Base-by-base conservation (phyloP, 257 asterid genomes). In the Ligustrum vulgare region DNA sequence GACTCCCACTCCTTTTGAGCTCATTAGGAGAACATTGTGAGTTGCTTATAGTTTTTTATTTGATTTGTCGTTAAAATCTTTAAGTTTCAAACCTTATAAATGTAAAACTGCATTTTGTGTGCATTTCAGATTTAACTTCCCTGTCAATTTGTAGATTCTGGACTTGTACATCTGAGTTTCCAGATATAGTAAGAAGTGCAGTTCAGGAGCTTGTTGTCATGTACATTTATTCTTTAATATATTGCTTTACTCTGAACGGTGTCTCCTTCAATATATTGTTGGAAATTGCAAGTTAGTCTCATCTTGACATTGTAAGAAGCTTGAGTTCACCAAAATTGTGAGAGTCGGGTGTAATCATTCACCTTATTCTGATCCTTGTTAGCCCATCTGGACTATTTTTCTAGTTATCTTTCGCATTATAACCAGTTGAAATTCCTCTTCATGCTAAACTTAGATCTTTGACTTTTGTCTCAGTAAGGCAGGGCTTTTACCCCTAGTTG, bases 401-500 rank as follows among this genome's bases (percentile, higher is more conserved):
- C 54, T 4, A 0, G 9, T 45, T 10, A 5, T 32, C 51, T n/a
- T 43, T 32, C 10, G 18, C 36, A 28, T 32, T 63, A 43, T 25
- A 31, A 33, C 22, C 68, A 45, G 47, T 69, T 70, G 41, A 34
- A 25, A 25, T n/a, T n/a, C 8, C 5, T 64, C 33, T 8, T 67
- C 28, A 71, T 62, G 43, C 28, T 79, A 47, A 77, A 25, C 41
- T 23, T 64, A 58, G 66, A 23, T 80, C 49, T 60, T 60, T 43
- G 3, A 25, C 36, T 70, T 58, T 1, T 77, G 20, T 87, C 73
- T 74, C 95, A 92, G 97, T 51, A 89, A 89, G 77, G 96, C 86
- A 80, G 98, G 96, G 70, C 95, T 92, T 72, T 68, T 85, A 28
- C 84, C 81, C 15, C 56, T 92, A 83, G 99, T 89, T 43, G 97